These are phyloP conservation scores for Crithidia mellificae DNA, from an alignment of 208 protist genomes.

Conservation along the genomic window DNA sequence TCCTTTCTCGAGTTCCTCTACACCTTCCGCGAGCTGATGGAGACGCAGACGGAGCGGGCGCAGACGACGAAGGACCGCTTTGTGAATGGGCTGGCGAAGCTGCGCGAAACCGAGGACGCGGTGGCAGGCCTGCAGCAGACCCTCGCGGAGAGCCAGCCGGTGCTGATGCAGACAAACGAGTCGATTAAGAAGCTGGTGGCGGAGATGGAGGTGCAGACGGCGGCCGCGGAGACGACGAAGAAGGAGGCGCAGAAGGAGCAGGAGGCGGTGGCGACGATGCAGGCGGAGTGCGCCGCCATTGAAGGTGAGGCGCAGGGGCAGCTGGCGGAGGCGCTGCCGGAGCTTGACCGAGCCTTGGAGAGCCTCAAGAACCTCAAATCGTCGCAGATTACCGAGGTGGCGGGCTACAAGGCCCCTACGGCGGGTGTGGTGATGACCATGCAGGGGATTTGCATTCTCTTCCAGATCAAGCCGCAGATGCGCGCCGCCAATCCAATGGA, in stretches of 20 bases:
- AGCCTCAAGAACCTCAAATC: slow-evolving; percentile 96
- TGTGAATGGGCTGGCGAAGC: slow-evolving; percentile 94
- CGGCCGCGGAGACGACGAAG: slow-evolving; percentile 92
- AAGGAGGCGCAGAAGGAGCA: slow-evolving; percentile 92
- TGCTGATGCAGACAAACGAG: slow-evolving; percentile 93
- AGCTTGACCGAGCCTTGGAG: slow-evolving; percentile 95
- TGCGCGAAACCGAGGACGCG: slow-evolving; percentile 92
- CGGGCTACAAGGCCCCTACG: slow-evolving; percentile 95
- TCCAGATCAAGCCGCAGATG: slow-evolving; percentile 96
- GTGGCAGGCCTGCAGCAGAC: slow-evolving; percentile 94
- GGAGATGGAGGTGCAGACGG: slow-evolving; percentile 94
- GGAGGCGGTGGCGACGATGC: slow-evolving; percentile 90
- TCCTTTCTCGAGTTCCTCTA: slow-evolving; percentile 97
- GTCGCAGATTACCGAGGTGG: slow-evolving; percentile 97
- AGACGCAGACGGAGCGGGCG: slow-evolving; percentile 81
- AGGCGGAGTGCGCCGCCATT: slow-evolving; percentile 93
- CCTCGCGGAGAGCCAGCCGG: slow-evolving; percentile 94
- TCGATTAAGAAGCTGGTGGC: slow-evolving; percentile 94
- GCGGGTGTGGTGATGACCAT: slow-evolving; percentile 96
- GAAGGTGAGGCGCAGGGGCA: slow-evolving; percentile 94
- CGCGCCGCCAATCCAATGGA: slow-evolving; percentile 94
- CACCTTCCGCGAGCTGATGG: slow-evolving; percentile 89
- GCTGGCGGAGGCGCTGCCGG: slow-evolving; percentile 96
- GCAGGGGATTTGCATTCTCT: slow-evolving; percentile 98
- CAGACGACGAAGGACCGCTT: slow-evolving; percentile 84